Evolutionary conservation across 306 rosid genomes (phyloP), one percentile per base, ranked within the genome.

Genomic region (Pterocarpus santalinus): DNA sequence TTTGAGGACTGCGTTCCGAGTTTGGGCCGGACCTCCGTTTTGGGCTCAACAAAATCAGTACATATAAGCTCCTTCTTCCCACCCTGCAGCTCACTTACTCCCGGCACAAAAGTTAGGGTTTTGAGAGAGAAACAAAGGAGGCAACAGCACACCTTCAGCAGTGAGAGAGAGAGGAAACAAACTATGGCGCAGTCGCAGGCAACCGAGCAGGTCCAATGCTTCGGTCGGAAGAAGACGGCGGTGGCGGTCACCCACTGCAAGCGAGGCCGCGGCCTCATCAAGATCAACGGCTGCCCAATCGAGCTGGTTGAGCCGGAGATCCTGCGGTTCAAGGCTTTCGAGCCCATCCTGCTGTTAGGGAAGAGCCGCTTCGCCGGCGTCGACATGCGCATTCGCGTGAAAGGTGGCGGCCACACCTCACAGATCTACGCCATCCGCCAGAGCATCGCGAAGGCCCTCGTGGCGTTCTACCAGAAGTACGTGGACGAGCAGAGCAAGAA

Each of bases 401-500:
- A 87, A 61, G 97, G 98, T 0, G 97, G 95, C 3, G 98, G 98
- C 1, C 91, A 91, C 90, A 91, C 91, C 6, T 91, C 98, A 0
- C 97, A 94, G 90, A 94, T 91, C 47, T 94, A 94, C 78, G 97
- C 97, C 15, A 91, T 91, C 7, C 83, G 98, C 1, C 98, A 94
- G 84, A 94, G 98, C 79, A 91, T 94, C 0, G 95, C 97, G 0
- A 94, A 91, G 63, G 98, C 98, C 0, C 85, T 94, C 3, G 95
- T 94, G 0, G 97, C 98, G 2, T 94, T 67, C 71, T 92, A 91
- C 86, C 98, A 94, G 90, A 94, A 94, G 84, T 94, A 78, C 16
- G 97, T 94, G 0, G 98, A 94, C 32, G 98, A 94, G 34, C 98
- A 94, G 86, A 92, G 92, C 81, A 94, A 94, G 91, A 94, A 90